Conservation (phyloP, 495 filamentous ascomycete species). For the Penicillium pancosmium region DNA sequence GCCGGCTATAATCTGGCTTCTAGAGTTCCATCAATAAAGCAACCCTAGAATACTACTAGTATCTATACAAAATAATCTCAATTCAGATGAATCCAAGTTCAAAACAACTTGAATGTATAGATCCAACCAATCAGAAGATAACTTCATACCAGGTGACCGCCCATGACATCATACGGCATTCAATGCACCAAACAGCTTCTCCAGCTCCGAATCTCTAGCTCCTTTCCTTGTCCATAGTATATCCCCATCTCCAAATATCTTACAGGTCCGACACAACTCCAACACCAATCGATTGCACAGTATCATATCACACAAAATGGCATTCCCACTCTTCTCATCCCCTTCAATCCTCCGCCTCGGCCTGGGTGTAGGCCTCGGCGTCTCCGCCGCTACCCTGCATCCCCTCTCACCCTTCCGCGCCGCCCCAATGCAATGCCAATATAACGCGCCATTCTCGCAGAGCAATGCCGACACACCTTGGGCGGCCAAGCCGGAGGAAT, state of each 20-base stretch:
- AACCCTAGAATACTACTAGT: too few species aligned
- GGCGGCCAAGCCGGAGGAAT: slow-evolving; percentile 28
- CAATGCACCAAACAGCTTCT: slow-evolving; percentile 5
- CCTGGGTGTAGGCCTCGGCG: slow-evolving; percentile 45
- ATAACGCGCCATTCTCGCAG: slow-evolving; percentile 29
- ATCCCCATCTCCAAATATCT: background rate
- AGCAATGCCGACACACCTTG: slow-evolving; percentile 31
- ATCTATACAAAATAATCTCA: background rate
- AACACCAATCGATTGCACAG: background rate
- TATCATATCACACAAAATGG: slow-evolving; percentile 22
- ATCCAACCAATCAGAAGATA: background rate
- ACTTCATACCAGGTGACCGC: background rate
- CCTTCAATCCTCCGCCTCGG: slow-evolving; percentile 42
- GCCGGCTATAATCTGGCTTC: too few species aligned
- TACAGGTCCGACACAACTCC: background rate
- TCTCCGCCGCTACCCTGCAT: slow-evolving; percentile 35
- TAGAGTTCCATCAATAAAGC: too few species aligned
- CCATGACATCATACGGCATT: slow-evolving; percentile 20
- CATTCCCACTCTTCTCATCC: slow-evolving; percentile 34
- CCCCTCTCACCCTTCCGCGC: slow-evolving; percentile 43
- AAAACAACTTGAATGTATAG: background rate
- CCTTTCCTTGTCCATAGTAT: too few species aligned
- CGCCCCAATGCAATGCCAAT: slow-evolving; percentile 45
- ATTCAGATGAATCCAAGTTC: too few species aligned
- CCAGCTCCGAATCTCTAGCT: background rate